A percentile compares a stretch with the other conserved stretches of the same genome.
Conservation (phyloP, 2,329 filamentous ascomycete genomes). For the Epichloe sp. region DNA sequence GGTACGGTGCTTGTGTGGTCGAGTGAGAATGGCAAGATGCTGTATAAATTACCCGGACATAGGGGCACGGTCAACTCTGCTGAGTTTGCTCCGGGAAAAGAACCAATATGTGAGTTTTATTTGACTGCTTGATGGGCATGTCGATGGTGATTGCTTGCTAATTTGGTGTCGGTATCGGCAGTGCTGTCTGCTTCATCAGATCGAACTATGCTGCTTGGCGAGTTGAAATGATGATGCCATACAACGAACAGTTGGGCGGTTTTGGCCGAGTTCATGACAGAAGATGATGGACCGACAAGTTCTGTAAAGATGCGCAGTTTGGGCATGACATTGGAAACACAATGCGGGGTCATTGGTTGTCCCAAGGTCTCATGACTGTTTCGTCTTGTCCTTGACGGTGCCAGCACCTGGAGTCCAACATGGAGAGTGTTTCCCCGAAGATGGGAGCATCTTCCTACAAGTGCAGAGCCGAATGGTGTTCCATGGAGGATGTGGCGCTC, state of each 20-base stretch:
- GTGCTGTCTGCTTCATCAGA: slow-evolving; percentile 88
- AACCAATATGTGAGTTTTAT: slow-evolving; percentile 67
- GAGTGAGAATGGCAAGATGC: slow-evolving; percentile 69
- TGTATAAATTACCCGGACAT: slow-evolving; percentile 92
- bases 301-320: neutral
- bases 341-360: neutral
- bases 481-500: no score
- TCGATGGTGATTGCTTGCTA: slow-evolving; percentile 13
- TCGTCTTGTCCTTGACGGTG: no score
- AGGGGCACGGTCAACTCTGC: slow-evolving; percentile 92
- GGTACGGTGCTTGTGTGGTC: slow-evolving; percentile 90
- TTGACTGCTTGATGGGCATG: neutral
- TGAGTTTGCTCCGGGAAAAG: slow-evolving; percentile 71
- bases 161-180: slow-evolving; percentile 27
- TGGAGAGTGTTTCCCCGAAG: neutral
- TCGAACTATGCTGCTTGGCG: slow-evolving; percentile 69
- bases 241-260: neutral
- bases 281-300: neutral
- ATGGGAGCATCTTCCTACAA: no score
- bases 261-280: neutral
- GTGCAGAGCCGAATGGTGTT: no score
- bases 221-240: slow-evolving; percentile 41
- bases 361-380: no score
- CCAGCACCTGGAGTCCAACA: no score
- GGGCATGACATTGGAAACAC: neutral